Conservation (phyloP, 345 rosid genomes). For the Ailanthus altissimus region DNA sequence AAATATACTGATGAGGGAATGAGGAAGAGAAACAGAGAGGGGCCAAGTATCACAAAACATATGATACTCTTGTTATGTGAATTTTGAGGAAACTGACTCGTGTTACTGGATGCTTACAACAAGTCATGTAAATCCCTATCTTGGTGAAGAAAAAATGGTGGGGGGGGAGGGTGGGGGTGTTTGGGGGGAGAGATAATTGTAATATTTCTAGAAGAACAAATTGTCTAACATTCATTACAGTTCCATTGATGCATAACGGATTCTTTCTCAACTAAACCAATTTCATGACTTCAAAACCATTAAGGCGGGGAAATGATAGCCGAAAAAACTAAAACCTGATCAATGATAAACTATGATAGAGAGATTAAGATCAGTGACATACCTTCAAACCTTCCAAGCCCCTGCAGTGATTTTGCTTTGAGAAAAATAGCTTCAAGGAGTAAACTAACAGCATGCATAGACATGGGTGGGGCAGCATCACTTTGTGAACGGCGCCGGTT, state of each 20-base stretch:
- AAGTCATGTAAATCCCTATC: neutral
- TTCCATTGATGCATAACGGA: neutral
- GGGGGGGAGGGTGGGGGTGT: too few species aligned
- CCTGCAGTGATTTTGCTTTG: conserved; percentile 65
- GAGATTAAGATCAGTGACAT: conserved; percentile 15
- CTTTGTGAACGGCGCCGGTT: conserved; percentile 47
- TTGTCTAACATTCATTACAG: neutral
- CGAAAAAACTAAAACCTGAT: neutral
- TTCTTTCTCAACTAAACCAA: neutral
- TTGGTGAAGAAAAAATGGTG: neutral
- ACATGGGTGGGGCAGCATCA: conserved; percentile 50
- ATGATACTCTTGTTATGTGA: neutral
- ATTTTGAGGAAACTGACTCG: neutral
- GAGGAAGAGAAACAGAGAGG: too few species aligned
- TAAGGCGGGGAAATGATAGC: neutral
- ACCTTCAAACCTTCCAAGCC: conserved; percentile 65
- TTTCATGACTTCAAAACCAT: neutral
- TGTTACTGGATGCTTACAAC: neutral
- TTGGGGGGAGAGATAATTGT: too few species aligned
- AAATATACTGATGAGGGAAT: too few species aligned
- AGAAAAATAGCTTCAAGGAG: conserved; percentile 67
- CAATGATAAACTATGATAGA: neutral
- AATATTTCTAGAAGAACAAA: too few species aligned
- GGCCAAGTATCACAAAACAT: neutral
- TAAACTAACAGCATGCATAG: conserved; percentile 63